These are phyloP conservation scores for Metroxylon sagu DNA, from an alignment of 176 grass and related monocot species.

Conservation along the genomic window DNA sequence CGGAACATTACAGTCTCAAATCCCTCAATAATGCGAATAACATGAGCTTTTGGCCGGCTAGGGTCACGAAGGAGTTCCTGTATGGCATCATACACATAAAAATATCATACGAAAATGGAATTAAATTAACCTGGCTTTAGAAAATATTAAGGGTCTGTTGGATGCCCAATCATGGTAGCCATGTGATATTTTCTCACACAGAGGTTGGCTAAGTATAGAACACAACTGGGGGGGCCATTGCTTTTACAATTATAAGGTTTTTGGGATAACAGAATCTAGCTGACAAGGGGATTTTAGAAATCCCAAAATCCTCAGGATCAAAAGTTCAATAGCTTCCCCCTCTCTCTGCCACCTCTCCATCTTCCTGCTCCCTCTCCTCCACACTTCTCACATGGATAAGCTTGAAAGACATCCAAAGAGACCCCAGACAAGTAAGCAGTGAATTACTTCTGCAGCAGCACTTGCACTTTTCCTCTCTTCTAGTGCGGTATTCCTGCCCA, in stretches of 20 bases:
- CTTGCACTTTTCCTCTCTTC: slow-evolving; percentile 82
- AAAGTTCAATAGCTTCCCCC: too few species aligned
- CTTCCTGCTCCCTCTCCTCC: not conserved
- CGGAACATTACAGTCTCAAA: slow-evolving; percentile 78
- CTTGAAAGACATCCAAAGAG: slow-evolving; percentile 9
- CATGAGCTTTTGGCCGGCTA: slow-evolving; percentile 39
- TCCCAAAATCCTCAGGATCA: too few species aligned
- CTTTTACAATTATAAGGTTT: too few species aligned
- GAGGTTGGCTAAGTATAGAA: too few species aligned
- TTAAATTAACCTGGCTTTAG: not conserved
- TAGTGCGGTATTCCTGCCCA: slow-evolving; percentile 74
- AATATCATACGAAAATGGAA: not conserved
- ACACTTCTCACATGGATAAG: too few species aligned
- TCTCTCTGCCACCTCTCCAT: too few species aligned
- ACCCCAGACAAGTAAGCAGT: not conserved
- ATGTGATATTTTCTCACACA: too few species aligned
- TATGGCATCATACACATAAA: slow-evolving; percentile 13
- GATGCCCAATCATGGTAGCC: too few species aligned
- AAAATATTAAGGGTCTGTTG: not conserved
- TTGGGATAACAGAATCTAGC: too few species aligned
- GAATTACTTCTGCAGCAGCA: slow-evolving; percentile 72
- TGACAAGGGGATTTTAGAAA: too few species aligned
- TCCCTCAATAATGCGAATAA: slow-evolving; percentile 83
- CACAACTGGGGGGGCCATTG: too few species aligned
- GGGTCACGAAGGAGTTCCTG: slow-evolving; percentile 72